These are phyloP conservation scores for Aureobasidium pullulans DNA, from an alignment of 2,329 filamentous ascomycete genomes.

Conservation along the genomic window DNA sequence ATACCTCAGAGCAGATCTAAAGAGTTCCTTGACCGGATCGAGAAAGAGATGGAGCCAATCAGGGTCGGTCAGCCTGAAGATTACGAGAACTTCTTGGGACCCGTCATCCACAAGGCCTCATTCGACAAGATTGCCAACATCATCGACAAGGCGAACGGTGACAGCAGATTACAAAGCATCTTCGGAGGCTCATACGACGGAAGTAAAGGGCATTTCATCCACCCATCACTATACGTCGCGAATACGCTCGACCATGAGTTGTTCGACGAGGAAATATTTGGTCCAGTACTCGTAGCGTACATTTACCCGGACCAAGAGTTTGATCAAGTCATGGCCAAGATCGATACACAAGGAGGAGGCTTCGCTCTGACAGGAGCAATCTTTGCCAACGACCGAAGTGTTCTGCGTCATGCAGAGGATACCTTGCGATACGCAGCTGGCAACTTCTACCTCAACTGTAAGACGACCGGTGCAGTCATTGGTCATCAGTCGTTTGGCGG, in stretches of 20 bases:
- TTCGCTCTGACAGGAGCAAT: slow-evolving; percentile 45
- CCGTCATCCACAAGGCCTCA: slow-evolving; percentile 42
- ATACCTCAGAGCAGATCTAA: slow-evolving; percentile 28
- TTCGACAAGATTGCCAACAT: slow-evolving; percentile 40
- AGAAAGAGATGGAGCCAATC: slow-evolving; percentile 21
- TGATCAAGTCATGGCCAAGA: slow-evolving; percentile 28
- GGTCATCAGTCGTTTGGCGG: slow-evolving; percentile 52
- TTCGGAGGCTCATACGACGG: slow-evolving; percentile 39
- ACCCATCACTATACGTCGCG: slow-evolving; percentile 42
- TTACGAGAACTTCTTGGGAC: slow-evolving; percentile 37
- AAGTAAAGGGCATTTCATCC: slow-evolving; percentile 26
- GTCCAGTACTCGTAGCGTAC: slow-evolving; percentile 40
- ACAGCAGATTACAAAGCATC: slow-evolving; percentile 37
- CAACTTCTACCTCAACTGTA: slow-evolving; percentile 54
- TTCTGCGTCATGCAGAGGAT: slow-evolving; percentile 44
- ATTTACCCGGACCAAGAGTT: slow-evolving; percentile 43
- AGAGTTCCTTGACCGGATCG: slow-evolving; percentile 25
- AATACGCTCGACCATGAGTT: slow-evolving; percentile 37
- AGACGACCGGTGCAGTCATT: slow-evolving; percentile 50
- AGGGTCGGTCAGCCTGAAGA: slow-evolving; percentile 29
- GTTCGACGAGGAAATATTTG: slow-evolving; percentile 43
- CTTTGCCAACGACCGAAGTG: slow-evolving; percentile 43
- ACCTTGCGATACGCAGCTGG: slow-evolving; percentile 48
- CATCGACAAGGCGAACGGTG: slow-evolving; percentile 40
- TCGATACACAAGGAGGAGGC: slow-evolving; percentile 38